These are phyloP conservation scores for Naganishia antarctica DNA, from an alignment of 768 basidiomycete genomes.

Conservation along the genomic window DNA sequence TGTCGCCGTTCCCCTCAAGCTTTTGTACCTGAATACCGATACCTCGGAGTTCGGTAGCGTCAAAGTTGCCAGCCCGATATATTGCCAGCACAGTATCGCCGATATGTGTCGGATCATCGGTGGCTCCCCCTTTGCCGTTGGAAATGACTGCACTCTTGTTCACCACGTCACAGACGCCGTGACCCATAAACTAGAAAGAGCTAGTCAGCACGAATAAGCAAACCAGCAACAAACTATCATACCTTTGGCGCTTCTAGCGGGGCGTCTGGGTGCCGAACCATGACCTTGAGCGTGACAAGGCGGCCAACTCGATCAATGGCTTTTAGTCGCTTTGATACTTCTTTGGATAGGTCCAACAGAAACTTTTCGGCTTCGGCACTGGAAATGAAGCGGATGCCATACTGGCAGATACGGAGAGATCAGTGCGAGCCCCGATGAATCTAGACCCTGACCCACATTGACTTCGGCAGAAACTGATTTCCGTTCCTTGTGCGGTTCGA, in stretches of 20 bases:
- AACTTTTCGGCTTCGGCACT: conserved; percentile 76
- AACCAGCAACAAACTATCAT: too few relatives aligned
- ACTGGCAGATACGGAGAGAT: conserved; percentile 58
- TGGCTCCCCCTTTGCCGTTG: conserved; percentile 62
- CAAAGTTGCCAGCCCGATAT: conserved; percentile 67
- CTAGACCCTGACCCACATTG: conserved; percentile 60
- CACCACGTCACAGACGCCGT: conserved; percentile 76
- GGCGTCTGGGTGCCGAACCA: conserved; percentile 78
- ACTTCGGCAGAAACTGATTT: conserved; percentile 93
- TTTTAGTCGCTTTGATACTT: conserved; percentile 69
- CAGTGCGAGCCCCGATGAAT: not conserved
- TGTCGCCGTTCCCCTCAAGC: conserved; percentile 57
- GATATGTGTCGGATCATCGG: conserved; percentile 55
- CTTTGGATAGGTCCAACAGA: conserved; percentile 67
- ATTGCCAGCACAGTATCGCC: conserved; percentile 61
- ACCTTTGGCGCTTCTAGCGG: conserved; percentile 90
- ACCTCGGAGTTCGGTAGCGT: conserved; percentile 81
- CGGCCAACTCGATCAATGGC: conserved; percentile 66
- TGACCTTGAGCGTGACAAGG: conserved; percentile 75
- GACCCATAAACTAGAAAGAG: conserved; percentile 71
- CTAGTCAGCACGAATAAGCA: not conserved
- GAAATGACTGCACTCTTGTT: conserved; percentile 66
- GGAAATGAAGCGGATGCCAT: conserved; percentile 87
- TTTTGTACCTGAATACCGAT: conserved; percentile 88
- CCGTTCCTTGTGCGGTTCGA: conserved; percentile 78